Base-by-base conservation (phyloP, 2,329 filamentous ascomycete species). In the Plenodomus tracheiphilus region DNA sequence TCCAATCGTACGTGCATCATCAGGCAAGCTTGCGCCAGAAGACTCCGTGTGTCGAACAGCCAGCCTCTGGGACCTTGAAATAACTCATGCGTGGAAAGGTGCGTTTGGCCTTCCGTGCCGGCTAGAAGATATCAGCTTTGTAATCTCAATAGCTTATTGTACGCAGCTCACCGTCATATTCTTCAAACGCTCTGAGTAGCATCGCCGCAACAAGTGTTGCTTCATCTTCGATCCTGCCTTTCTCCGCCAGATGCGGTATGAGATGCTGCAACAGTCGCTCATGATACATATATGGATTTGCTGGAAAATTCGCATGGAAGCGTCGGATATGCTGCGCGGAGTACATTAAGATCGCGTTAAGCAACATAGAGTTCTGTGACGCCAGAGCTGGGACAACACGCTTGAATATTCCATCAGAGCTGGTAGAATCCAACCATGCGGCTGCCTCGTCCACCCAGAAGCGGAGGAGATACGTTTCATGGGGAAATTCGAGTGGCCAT, bases 261-360 rank as follows among this genome's bases (percentile, higher is more conserved):
- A 62, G 49, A 3, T 38, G 35, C 18, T 55, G 49, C 17, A 61
- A 34, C 15, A 61, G 19, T 5, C 52, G 53, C 19, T 58, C 53
- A 39, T 63, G 58, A 16, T 63, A 61, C 9, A 49, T 6, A 25
- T 49, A 63, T 5, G 58, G 48, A 20, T 46, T 47, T 3, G 49
- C 46, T 9, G 52, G 54, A 32, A 58, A 59, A 9, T 46, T 28
- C 4, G 52, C 46, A 37, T 59, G 45, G 30, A 47, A 40, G 16
- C 66, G 68, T 22, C 61, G 65, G 11, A 77, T 53, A 44, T 75
- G 71, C 43, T 74, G 64, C 16, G 73, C 69, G 4, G 73, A 71
- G 5, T 67, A 70, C 18, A 73, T 72, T 30, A 70, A 64, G n/a
- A 74, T 67, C 3, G 71, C 70, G 46, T 70, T 70, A 46, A 71